Evolutionary conservation across 139 green algal genomes (phyloP), one percentile per base, ranked within the genome.

Genomic region (Desmodesmus armatus): DNA sequence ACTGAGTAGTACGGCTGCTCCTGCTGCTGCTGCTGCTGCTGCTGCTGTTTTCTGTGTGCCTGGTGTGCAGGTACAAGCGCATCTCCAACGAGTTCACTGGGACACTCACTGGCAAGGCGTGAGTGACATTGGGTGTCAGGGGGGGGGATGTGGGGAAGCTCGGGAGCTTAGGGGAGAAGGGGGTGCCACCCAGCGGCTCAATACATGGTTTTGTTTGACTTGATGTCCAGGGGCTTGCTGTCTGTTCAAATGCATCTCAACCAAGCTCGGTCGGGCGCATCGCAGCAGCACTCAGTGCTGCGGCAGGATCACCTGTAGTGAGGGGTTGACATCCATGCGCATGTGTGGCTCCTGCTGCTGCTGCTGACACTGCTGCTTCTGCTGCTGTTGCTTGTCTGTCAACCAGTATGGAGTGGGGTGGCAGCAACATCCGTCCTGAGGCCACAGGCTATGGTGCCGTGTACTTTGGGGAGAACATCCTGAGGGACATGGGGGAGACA

Each of bases 401-500:
- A n/a, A n/a, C n/a, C n/a, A n/a, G n/a, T 29, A 80, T 80, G 3
- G 86, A 82, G 25, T 97, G 88, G 73, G 95, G 95, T 23, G 95
- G 95, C 79, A 94, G 86, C 44, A 83, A 92, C 31, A 94, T 97
- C 69, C 86, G 95, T 23, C 94, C 94, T 1, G 95, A 98, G 90
- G 92, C 94, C 58, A 98, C 95, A 15, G 95, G 95, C 41, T 97
- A 95, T 69, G 94, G 94, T 47, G 74, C 92, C 5, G 93, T 97
- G 6, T 96, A 96, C 88, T 96, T 97, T 53, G 84, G 81, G 0
- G 25, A 87, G 55, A 73, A 94, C 21, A 90, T 92, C 40, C 76
- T 96, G 31, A 63, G 86, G 37, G 87, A 88, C 41, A 62, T 79
- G 37, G 75, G 70, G 6, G 65, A 88, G 9, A 72, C 40, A 78